A percentile compares a stretch with the other conserved stretches of the same genome.
phyloP scores from a whole-genome alignment of 1,284 basidiomycete species.

The Pseudozyma tsukubaensis region DNA sequence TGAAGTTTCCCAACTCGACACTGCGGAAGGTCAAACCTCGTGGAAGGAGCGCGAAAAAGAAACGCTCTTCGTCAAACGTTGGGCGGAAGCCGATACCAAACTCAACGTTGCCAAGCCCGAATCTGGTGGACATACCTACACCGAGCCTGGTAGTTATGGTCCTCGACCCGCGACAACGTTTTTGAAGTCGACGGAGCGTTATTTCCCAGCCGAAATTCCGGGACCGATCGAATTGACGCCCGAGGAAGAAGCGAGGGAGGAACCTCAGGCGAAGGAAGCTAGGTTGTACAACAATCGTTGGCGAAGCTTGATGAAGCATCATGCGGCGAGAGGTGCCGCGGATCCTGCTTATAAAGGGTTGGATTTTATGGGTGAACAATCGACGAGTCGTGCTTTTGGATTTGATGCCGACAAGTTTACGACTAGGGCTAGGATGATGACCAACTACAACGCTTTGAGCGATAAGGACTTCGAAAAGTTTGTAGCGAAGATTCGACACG shows the following conservation, averaged over 20 bases:
- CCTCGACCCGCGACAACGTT: constrained; percentile 47
- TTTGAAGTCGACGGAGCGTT: constrained; percentile 39
- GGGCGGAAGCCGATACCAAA: constrained; percentile 55
- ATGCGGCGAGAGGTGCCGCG: constrained; percentile 39
- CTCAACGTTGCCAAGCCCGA: constrained; percentile 40
- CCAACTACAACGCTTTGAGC: constrained; percentile 59
- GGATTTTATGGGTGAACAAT: constrained; percentile 48
- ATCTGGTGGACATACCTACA: constrained; percentile 12
- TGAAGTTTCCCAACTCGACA: constrained; percentile 54
- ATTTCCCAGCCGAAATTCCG: constrained; percentile 47
- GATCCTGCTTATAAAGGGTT: constrained; percentile 43
- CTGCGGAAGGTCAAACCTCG: constrained; percentile 52
- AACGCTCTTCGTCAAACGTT: constrained; percentile 58
- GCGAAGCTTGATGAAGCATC: constrained; percentile 37
- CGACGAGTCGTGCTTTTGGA: constrained; percentile 32
- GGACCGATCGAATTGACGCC: constrained; percentile 32
- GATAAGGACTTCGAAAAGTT: constrained; percentile 57
- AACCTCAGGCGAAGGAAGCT: constrained; percentile 22
- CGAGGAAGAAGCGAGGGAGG: constrained; percentile 29
- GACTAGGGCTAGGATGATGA: constrained; percentile 49
- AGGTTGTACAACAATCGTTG: constrained; percentile 41
- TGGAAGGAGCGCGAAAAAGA: constrained; percentile 62
- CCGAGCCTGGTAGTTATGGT: constrained; percentile 27
- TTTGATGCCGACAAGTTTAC: constrained; percentile 47
- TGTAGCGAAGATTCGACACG: constrained; percentile 41